Base-by-base conservation (phyloP, 495 filamentous ascomycete species). In the Trichoderma gamsii region DNA sequence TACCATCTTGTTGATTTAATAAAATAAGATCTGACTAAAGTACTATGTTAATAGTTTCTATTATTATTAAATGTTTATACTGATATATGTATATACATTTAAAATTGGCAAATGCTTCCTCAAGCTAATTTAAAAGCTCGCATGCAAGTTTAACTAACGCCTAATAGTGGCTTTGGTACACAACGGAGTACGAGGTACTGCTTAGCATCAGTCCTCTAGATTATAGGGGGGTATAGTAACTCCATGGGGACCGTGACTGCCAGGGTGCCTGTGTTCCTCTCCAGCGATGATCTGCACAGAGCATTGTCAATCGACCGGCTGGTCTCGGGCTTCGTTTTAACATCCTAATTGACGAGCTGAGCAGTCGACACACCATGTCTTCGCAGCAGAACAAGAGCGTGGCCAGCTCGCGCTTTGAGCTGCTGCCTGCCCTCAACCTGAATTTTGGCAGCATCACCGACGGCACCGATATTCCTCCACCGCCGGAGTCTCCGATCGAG, bases 381-480 rank as follows among this genome's bases (percentile, higher is more conserved):
- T 61, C 56, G 7, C 56, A 61, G 25, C 27, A 61, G 8, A 61
- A 32, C 9, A 61, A 61, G 27, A 18, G 12, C 12, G 56, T 21
- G 25, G 16, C 27, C 9, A 21, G 56, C 56, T 29, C 56, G 27
- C 78, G 80, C 69, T 85, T 86, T 70, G 80, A 85, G 73, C 81
- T 85, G 27, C 16, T 61, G 27, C 84, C 83, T 27, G 79, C 78
- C 21, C 76, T 86, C 25, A 75, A 83, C 67, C 74, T 84, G 72
- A 78, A 78, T 21, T 81, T 86, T 66, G 77, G 78, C 67, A 82
- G 83, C 12, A 70, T 86, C 69, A 86, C 84, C 25, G 84, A 85
- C 27, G 84, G 84, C 23, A 86, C 84, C 68, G 72, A 85, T 70
- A 86, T 86, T 68, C 84, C 84, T 46, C 83, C 84, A 49, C 84